Evolutionary conservation across 2,329 filamentous ascomycete genomes (phyloP).

Genomic region (Botrytis medusae): DNA sequence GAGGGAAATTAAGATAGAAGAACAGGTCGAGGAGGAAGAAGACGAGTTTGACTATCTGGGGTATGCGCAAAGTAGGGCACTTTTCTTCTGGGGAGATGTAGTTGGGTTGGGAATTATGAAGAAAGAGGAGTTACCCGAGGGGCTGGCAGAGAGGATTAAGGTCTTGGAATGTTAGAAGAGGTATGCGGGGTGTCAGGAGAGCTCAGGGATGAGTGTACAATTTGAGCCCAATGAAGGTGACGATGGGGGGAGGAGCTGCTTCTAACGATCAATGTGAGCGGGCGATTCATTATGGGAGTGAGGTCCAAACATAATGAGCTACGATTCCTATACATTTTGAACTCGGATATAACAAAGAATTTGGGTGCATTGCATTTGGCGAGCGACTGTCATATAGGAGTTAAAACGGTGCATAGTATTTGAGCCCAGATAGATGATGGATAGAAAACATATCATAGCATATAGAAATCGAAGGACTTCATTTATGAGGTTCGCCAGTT

Average conservation of each 20-base stretch:
- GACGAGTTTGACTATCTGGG: slow-evolving; percentile 91
- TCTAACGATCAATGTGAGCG: neutral
- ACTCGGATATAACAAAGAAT: neutral
- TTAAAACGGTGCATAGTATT: neutral
- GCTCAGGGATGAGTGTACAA: neutral
- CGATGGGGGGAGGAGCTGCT: neutral
- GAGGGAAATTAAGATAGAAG: slow-evolving; percentile 28
- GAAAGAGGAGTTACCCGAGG: slow-evolving; percentile 71
- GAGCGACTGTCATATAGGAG: neutral
- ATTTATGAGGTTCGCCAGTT: no score
- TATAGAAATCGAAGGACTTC: neutral
- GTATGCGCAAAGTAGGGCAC: slow-evolving; percentile 85
- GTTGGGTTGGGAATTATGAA: slow-evolving; percentile 73
- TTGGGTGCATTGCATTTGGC: neutral
- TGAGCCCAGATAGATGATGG: neutral
- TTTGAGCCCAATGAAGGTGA: neutral
- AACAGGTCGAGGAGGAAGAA: slow-evolving; percentile 42
- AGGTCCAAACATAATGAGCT: neutral
- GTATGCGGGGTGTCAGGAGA: no score
- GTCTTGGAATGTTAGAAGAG: slow-evolving; percentile 58
- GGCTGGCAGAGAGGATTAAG: slow-evolving; percentile 66
- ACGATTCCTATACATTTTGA: neutral
- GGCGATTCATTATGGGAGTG: neutral
- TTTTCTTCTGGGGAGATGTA: slow-evolving; percentile 95
- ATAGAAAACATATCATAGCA: neutral